Evolutionary conservation across 495 filamentous ascomycete species (phyloP).

Genomic region (Penicillium roqueforti): DNA sequence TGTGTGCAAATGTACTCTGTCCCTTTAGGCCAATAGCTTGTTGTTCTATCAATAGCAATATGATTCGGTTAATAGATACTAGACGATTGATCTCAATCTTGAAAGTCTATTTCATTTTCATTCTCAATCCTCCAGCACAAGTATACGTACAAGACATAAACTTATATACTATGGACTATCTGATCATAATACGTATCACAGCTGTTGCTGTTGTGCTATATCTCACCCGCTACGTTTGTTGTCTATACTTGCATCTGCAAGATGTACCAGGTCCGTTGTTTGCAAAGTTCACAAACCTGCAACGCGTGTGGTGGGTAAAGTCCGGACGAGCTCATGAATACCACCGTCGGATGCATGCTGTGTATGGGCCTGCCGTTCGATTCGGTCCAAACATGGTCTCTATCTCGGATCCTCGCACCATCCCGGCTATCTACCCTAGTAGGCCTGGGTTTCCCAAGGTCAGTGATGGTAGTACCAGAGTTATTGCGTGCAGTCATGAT

Average conservation of each 20-base stretch:
- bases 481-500: no score
- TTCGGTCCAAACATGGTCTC: constrained; percentile 55
- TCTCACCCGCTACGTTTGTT: neutral
- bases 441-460: constrained; percentile 24
- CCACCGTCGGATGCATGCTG: constrained; percentile 38
- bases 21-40: no score
- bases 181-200: no score
- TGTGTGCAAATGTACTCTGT: no score
- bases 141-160: no score
- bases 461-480: neutral
- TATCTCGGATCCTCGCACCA: constrained; percentile 43
- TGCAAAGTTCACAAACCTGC: constrained; percentile 33
- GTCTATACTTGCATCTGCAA: neutral
- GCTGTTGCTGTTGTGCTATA: no score
- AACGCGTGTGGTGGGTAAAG: constrained; percentile 27
- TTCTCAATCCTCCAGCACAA: no score
- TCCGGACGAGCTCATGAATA: constrained; percentile 24
- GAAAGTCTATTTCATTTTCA: no score
- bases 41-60: no score
- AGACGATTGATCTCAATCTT: no score
- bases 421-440: constrained; percentile 37
- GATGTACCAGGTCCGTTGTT: constrained; percentile 43
- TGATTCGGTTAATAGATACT: no score
- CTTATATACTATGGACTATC: no score
- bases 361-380: constrained; percentile 51